Conservation (phyloP, 1,284 basidiomycete species). For the Pseudozyma tsukubaensis region DNA sequence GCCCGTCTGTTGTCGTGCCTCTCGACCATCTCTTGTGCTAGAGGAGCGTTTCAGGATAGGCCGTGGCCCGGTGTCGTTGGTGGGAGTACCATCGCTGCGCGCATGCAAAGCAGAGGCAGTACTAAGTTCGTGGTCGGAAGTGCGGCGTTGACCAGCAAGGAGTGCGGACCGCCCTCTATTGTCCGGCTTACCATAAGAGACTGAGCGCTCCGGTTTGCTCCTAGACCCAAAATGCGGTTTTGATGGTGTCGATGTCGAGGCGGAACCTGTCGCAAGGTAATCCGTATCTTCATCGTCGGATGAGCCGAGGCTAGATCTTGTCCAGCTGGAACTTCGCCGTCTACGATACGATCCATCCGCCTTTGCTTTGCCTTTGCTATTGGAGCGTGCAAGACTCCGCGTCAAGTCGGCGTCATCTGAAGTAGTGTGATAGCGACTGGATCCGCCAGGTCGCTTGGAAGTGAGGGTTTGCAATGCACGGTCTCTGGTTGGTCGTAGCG, state of each 20-base stretch:
- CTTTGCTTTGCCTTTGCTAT: constrained; percentile 38
- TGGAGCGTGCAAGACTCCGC: constrained; percentile 32
- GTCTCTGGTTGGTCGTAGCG: constrained; percentile 40
- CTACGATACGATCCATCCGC: constrained; percentile 6
- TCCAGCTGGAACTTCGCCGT: constrained; percentile 37
- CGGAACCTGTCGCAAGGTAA: constrained; percentile 5
- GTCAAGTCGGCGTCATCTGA: constrained; percentile 46
- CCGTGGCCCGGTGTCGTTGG: constrained; percentile 28
- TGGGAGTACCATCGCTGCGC: constrained; percentile 8
- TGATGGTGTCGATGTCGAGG: constrained; percentile 14
- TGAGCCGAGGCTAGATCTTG: constrained; percentile 2
- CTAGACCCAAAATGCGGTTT: constrained; percentile 9
- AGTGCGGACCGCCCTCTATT: constrained; percentile 21
- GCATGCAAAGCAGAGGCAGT: constrained; percentile 5
- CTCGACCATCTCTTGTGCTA: constrained; percentile 31
- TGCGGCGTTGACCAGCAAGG: constrained; percentile 18
- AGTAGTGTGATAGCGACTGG: constrained; percentile 35
- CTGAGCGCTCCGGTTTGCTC: not conserved
- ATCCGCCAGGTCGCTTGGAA: constrained; percentile 28
- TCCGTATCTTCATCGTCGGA: constrained; percentile 15
- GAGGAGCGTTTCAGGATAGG: constrained; percentile 43
- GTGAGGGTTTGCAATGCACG: constrained; percentile 41
- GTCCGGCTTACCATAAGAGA: not conserved
- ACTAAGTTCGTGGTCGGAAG: constrained; percentile 29
- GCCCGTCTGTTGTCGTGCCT: constrained; percentile 18